A percentile compares a stretch with the other conserved stretches of the same genome.
Conservation (phyloP, 371 early-diverging fungal genomes). For the Mortierella sp. region DNA sequence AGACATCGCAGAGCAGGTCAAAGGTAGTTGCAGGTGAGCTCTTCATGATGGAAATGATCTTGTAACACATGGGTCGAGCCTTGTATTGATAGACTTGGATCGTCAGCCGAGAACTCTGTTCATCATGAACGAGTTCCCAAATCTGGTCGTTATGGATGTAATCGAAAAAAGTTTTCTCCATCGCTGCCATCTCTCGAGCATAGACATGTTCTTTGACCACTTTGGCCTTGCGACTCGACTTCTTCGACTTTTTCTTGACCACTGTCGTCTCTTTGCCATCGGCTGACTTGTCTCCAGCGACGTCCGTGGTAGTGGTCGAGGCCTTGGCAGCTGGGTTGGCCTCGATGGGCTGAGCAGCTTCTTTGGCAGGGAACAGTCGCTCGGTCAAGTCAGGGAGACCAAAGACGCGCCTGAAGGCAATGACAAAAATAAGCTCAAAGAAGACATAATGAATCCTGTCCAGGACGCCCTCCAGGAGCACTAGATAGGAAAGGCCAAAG, state of each 20-base stretch:
- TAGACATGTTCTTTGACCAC: conserved; percentile 29
- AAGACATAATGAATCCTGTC: conserved; percentile 61
- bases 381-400: conserved; percentile 30
- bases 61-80: conserved; percentile 61
- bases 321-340: conserved; percentile 7
- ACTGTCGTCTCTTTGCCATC: neutral
- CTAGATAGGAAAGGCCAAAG: conserved; percentile 7
- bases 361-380: conserved; percentile 23
- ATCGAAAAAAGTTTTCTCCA: conserved; percentile 49
- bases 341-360: conserved; percentile 12
- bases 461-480: conserved; percentile 45
- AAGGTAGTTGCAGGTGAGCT: conserved; percentile 59
- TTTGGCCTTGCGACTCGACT: conserved; percentile 7
- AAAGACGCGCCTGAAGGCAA: conserved; percentile 52
- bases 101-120: conserved; percentile 44
- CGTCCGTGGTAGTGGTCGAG: neutral
- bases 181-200: conserved; percentile 37
- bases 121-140: conserved; percentile 55
- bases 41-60: conserved; percentile 55
- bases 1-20: conserved; percentile 60
- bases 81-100: conserved; percentile 59
- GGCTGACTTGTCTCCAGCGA: neutral
- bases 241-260: conserved; percentile 21
- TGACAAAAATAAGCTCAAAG: conserved; percentile 58
- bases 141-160: conserved; percentile 47